Evolutionary conservation across 2,329 filamentous ascomycete species (phyloP).

Genomic region (Fusarium compactum): DNA sequence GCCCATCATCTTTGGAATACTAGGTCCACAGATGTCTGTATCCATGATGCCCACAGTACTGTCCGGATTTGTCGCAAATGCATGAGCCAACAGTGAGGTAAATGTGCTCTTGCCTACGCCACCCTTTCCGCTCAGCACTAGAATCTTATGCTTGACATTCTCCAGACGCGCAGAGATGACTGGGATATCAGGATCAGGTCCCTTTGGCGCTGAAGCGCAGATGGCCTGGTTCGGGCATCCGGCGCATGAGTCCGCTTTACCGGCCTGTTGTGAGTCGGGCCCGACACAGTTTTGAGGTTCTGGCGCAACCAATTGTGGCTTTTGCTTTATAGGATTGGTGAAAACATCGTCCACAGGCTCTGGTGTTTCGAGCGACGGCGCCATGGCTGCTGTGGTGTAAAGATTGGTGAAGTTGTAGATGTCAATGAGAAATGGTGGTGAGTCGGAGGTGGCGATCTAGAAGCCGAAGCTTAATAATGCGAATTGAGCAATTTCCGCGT

Average conservation of each 20-base stretch:
- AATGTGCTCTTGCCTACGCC: slow-evolving; percentile 98
- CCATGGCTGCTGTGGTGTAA: slow-evolving; percentile 67
- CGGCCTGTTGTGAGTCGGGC: slow-evolving; percentile 79
- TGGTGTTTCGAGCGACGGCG: slow-evolving; percentile 82
- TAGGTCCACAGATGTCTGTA: slow-evolving; percentile 96
- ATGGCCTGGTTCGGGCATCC: slow-evolving; percentile 97
- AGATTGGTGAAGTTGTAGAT: slow-evolving; percentile 1
- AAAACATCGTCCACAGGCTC: slow-evolving; percentile 76
- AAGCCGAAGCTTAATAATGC: slow-evolving; percentile 42
- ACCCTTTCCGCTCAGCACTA: slow-evolving; percentile 93
- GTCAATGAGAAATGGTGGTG: neutral
- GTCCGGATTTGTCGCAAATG: slow-evolving; percentile 84
- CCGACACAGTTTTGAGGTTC: slow-evolving; percentile 98
- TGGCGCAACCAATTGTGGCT: slow-evolving; percentile 89
- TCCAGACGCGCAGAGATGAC: slow-evolving; percentile 86
- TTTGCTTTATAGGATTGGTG: slow-evolving; percentile 79
- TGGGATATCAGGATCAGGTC: slow-evolving; percentile 93
- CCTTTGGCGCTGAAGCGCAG: slow-evolving; percentile 93
- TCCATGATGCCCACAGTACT: slow-evolving; percentile 95
- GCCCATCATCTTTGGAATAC: slow-evolving; percentile 99
- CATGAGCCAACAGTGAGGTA: slow-evolving; percentile 86
- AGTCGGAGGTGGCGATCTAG: slow-evolving; percentile 36
- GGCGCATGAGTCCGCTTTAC: slow-evolving; percentile 84
- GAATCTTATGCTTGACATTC: slow-evolving; percentile 88
- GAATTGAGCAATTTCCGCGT: neutral